A percentile compares a stretch with the other conserved stretches of the same genome.
Evolutionary conservation across 805 yeast genomes (phyloP).

Genomic region (Candida methanosorbosa): DNA sequence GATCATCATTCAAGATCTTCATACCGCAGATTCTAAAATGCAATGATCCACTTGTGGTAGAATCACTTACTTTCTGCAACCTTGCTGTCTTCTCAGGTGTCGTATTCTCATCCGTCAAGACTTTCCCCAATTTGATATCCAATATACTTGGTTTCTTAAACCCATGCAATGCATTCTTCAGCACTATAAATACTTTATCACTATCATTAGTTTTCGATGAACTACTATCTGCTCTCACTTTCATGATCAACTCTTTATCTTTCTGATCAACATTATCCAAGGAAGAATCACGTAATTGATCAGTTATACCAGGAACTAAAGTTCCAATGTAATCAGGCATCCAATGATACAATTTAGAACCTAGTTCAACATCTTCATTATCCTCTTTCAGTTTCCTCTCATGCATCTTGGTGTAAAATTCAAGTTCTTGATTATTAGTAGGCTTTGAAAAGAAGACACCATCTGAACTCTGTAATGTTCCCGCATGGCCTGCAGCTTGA

Average conservation of each 20-base stretch:
- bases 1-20: slow-evolving; percentile 35
- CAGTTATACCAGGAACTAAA: slow-evolving; percentile 35
- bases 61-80: slow-evolving; percentile 49
- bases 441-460: slow-evolving; percentile 72
- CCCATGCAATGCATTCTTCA: slow-evolving; percentile 62
- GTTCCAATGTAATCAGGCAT: slow-evolving; percentile 60
- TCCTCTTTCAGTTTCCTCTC: slow-evolving; percentile 3
- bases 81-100: slow-evolving; percentile 52
- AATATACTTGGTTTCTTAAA: slow-evolving; percentile 60
- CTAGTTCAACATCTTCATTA: slow-evolving; percentile 17
- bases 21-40: slow-evolving; percentile 84
- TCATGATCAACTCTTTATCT: slow-evolving; percentile 7
- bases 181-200: slow-evolving; percentile 42
- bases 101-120: slow-evolving; percentile 57
- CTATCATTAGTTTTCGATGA: background rate
- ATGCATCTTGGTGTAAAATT: slow-evolving; percentile 50
- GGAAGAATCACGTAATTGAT: slow-evolving; percentile 14
- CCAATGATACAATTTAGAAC: slow-evolving; percentile 39
- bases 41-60: slow-evolving; percentile 76
- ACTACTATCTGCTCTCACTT: slow-evolving; percentile 5
- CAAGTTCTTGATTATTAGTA: slow-evolving; percentile 53
- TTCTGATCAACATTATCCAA: slow-evolving; percentile 17
- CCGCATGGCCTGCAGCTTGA: slow-evolving; percentile 92
- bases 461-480: slow-evolving; percentile 51
- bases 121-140: slow-evolving; percentile 77